Evolutionary conservation across 805 yeast species (phyloP), one percentile per base, ranked within the genome.

Genomic region (Saccharomycopsis selenospora): DNA sequence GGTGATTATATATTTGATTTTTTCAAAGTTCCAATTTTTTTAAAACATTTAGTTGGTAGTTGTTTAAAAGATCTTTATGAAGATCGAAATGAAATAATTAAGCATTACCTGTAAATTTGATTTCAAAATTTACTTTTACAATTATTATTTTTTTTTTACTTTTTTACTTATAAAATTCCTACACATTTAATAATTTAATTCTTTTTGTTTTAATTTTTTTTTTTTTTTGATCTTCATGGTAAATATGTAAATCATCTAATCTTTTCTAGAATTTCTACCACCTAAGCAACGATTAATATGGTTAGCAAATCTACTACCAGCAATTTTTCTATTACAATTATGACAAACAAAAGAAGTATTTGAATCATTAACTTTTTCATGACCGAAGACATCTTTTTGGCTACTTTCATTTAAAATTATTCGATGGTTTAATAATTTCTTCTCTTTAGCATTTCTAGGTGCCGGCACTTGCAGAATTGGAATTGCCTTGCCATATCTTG

Each of bases 261-360:
- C 55, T 22, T 52, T 52, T 41, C 53, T 47, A 17, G 47, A 42
- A 28, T 50, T 50, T 50, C 85, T 74, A 10, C 96, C 85, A 40
- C 87, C 86, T 22, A 89, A 65, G 61, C 99, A 91, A 57, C 95
- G 79, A 61, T 89, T 95, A 26, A 91, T 73, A 65, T 91, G 99
- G 38, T 86, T 89, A 2, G 98, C 97, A 71, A 87, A 90, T 50
- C 99, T 70, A 33, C 86, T 83, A 1, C 95, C 96, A 0, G 96
- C 91, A 5, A 91, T 83, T 58, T 82, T 87, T 49, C 99, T 71
- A 17, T 78, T 80, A 64, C 99, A 91, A 56, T 85, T 83, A 3
- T 74, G 72, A 66, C 99, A 91, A 48, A 70, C 76, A 57, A 88
- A 86, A 63, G 89, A 88, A 46, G 73, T 63, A 1, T 70, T 66